Base-by-base conservation (phyloP, 2,329 filamentous ascomycete species). In the Verticillium dahliae region DNA sequence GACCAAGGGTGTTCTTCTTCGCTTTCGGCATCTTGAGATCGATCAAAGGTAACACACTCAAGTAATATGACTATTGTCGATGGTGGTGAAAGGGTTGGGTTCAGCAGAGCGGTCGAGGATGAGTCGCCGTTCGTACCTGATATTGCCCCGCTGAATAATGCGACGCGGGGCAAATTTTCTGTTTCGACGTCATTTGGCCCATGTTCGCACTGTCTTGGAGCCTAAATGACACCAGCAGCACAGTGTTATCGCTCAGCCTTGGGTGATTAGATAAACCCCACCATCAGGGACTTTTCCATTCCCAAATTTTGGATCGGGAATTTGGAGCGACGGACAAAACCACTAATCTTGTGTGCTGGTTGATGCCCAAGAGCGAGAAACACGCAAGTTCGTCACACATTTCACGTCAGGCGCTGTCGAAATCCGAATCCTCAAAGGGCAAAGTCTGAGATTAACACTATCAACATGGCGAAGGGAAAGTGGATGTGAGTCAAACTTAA, bases 1-100 rank as follows among this genome's bases (percentile, higher is more conserved):
- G 87, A 75, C 95, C 95, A 71, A 97, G 92, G 70, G 88, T 85
- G 78, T 93, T 96, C 77, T 97, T 98, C 80, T 98, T 99, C 76
- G 95, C 87, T 70, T 81, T 75, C 73, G 78, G 76, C 84, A 86
- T 86, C 62, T 69, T 81, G 75, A 65, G 18, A 55, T 22, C 33
- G 22, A 39, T 55, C 45, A 39, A 38, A 62, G 55, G 22, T 54
- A 33, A 14, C 39, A 58, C 34, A 33, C 13, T 13, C 6, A 52
- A 22, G 41, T 6, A 50, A 58, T 38, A 38, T 58, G 59, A 50
- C 3, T 41, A 59, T n/a, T 22, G 45, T 50, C n/a, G 45, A 50
- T 50, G 45, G 45, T 50, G 45, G 45, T 56, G 50, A 45, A 58
- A 60, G 31, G 60, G 37, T 58, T 50, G 45, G 45, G 54, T 38